phyloP scores from a whole-genome alignment of 352 stramenopile species.

The Phytopythium sindhum region DNA sequence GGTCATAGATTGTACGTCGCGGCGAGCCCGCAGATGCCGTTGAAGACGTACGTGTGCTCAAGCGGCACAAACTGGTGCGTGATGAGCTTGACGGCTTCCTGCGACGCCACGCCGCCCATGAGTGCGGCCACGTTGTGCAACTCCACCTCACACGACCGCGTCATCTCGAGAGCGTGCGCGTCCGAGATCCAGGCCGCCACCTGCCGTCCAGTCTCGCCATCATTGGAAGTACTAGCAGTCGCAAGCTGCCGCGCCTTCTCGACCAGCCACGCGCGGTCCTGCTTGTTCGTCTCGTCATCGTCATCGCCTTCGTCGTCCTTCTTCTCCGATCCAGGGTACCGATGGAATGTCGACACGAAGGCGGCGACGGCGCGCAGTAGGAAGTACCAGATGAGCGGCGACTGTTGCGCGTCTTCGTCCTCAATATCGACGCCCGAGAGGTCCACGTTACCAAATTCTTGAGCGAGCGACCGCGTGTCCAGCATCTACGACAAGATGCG shows the following conservation, averaged over 20 bases:
- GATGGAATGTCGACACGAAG: constrained; percentile 49
- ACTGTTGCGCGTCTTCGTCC: constrained; percentile 83
- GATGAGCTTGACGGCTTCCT: constrained; percentile 98
- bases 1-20: constrained; percentile 73
- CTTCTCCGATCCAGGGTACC: constrained; percentile 79
- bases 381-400: constrained; percentile 95
- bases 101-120: constrained; percentile 94
- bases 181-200: constrained; percentile 51
- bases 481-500: constrained; percentile 32
- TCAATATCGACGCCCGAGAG: constrained; percentile 69
- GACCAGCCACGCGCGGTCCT: constrained; percentile 67
- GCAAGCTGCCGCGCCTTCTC: constrained; percentile 41
- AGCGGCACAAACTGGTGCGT: constrained; percentile 97
- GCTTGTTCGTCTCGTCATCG: constrained; percentile 31
- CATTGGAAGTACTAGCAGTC: neutral
- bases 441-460: constrained; percentile 79
- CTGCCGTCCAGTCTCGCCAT: constrained; percentile 12
- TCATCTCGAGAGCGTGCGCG: constrained; percentile 89
- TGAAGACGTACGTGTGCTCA: constrained; percentile 98
- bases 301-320: neutral
- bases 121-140: constrained; percentile 93
- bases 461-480: constrained; percentile 71
- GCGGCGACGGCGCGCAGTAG: constrained; percentile 78
- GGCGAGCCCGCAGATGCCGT: constrained; percentile 90
- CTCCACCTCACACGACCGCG: constrained; percentile 90